Base-by-base conservation (phyloP, 352 stramenopile species). In the Pythium dissotocum region DNA sequence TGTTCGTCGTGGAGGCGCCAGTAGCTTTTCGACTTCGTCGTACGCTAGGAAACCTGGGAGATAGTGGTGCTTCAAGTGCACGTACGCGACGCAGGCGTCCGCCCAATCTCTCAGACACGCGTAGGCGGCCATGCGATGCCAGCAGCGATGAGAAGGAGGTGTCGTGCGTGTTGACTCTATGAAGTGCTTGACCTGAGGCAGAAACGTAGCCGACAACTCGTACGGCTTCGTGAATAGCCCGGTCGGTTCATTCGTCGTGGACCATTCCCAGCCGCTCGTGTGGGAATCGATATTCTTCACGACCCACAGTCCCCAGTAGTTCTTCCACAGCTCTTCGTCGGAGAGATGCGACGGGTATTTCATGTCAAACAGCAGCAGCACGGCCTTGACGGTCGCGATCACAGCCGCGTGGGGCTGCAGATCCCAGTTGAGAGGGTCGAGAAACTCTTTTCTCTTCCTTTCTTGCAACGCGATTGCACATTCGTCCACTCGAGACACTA, bases 241-340 rank as follows among this genome's bases (percentile, higher is more conserved):
- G 44, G 70, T 79, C 0, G 83, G 82, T 48, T 92, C 81, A 38
- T 92, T 90, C 36, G 77, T 77, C 12, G 82, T 63, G 60, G 81
- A 64, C 82, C 83, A 92, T 35, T 90, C 77, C 82, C 83, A 92
- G 8, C 82, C 81, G 33, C 73, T 62, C 2, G 77, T 77, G 66
- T 92, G 83, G 18, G 81, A 58, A 14, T 92, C 81, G 55, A 92
- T 84, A 68, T 92, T 92, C 69, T 90, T 92, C 63, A 90, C 80
- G 21, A 92, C 84, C 83, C 83, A 92, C 0, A 88, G 69, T 9
- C 71, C 80, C 83, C 83, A 92, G 65, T 75, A 71, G 0, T 60
- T 67, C 13, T 66, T 60, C 83, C 83, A 92, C 26, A 82, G 64
- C 1, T 71, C 72, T 33, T 82, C 76, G 18, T 79, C 67, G 21